Base-by-base conservation (phyloP, 129 eudicot genomes). In the Arctium minus region DNA sequence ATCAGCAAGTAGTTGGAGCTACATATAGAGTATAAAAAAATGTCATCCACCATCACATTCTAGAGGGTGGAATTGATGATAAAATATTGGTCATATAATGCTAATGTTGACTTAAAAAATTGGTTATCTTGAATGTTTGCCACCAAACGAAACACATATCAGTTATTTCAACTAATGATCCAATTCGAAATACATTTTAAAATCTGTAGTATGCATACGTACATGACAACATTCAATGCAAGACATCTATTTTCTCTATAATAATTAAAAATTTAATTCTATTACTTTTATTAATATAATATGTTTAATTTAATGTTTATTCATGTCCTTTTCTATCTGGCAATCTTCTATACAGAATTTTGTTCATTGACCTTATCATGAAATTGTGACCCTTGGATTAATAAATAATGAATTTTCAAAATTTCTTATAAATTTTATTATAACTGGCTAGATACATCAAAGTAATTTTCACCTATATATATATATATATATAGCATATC, bases 181-280 rank as follows among this genome's bases (percentile, higher is more conserved):
- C 81, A 36, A 83, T 69, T 69, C 39, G 10, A 27, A 60, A 22
- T 56, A 71, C 72, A 67, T 76, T 74, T 65, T 76, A 33, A 46
- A 67, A 67, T 7, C 39, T 76, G 29, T 56, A 69, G 22, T 69
- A 38, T 9, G 64, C 72, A 37, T 76, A 76, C 60, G 77, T 76
- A 83, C 86, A 83, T 83, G 62, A 76, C 72, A 76, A 70, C 86
- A 70, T 83, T 83, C 86, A 83, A 82, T 75, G 72, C 60, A 75
- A 76, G 86, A 76, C 77, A 15, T 46, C 70, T 37, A 48, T 27
- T 27, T 70, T 44, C 44, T n/a, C 13, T 22, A 35, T 17, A 37
- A 2, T 72, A 37, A 37, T 15, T 68, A 68, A 82, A 36, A 76
- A 46, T 12, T 68, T 18, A 18, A 33, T 22, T 17, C 40, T 46